These are phyloP conservation scores for Acanthamoeba healyi DNA, from an alignment of 208 protist species.

Conservation along the genomic window DNA sequence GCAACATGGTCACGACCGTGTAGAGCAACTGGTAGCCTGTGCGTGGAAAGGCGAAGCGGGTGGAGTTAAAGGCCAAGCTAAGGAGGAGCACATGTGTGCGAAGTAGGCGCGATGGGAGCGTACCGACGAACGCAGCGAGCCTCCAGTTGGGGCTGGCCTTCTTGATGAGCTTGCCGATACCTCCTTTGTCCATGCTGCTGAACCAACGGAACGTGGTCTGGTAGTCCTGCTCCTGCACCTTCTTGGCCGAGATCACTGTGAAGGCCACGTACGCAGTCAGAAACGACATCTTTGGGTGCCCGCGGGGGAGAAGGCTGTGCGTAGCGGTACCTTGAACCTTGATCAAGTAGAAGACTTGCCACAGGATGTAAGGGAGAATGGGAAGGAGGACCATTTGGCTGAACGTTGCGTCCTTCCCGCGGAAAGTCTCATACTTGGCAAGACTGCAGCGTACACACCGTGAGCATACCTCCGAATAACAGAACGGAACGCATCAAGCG, in stretches of 20 bases:
- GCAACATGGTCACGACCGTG: slow-evolving; percentile 78
- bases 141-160: slow-evolving; percentile 22
- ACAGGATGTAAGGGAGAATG: slow-evolving; percentile 77
- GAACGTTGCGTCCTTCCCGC: slow-evolving; percentile 23
- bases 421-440: slow-evolving; percentile 48
- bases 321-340: slow-evolving; percentile 75
- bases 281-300: no score
- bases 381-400: slow-evolving; percentile 67
- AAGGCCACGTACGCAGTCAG: no score
- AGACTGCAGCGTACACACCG: neutral
- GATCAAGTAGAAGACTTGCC: slow-evolving; percentile 82
- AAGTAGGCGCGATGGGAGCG: neutral
- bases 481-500: neutral
- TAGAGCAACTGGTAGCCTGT: slow-evolving; percentile 79
- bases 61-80: neutral
- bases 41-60: neutral
- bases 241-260: slow-evolving; percentile 74
- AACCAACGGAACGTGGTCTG: slow-evolving; percentile 80
- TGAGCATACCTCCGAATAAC: neutral
- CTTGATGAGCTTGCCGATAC: slow-evolving; percentile 75
- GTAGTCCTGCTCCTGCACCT: slow-evolving; percentile 76
- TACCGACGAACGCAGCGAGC: neutral
- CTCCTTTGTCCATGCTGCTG: slow-evolving; percentile 64
- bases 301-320: neutral
- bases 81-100: no score